These are phyloP conservation scores for Pichia sp. DNA, from an alignment of 1,139 yeast species.

Conservation along the genomic window DNA sequence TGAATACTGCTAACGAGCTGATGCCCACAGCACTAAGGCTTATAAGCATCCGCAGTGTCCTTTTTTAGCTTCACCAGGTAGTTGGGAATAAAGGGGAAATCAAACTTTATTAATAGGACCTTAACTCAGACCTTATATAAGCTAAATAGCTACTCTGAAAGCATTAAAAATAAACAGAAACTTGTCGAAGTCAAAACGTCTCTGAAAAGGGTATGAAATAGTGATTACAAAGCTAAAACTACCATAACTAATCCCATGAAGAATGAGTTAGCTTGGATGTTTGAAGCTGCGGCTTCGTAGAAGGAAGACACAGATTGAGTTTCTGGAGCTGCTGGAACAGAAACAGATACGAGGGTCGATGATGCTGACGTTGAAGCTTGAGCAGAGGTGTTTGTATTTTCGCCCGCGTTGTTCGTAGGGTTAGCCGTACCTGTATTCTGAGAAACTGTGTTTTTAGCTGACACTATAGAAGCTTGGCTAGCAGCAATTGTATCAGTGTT, in stretches of 20 bases:
- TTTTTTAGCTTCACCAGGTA: too few relatives aligned
- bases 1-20: too few relatives aligned
- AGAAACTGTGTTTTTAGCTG: background rate
- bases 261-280: background rate
- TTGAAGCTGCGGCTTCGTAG: background rate
- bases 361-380: background rate
- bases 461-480: background rate
- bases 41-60: too few relatives aligned
- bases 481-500: background rate
- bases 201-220: background rate
- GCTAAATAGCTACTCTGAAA: background rate
- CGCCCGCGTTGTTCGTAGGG: background rate
- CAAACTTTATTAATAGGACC: too few relatives aligned
- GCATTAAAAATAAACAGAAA: background rate
- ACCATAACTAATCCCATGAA: constrained; percentile 3
- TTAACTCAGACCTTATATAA: too few relatives aligned
- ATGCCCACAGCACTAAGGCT: too few relatives aligned
- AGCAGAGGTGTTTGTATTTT: background rate
- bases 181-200: background rate
- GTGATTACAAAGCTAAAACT: background rate
- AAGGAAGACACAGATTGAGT: background rate
- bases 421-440: background rate
- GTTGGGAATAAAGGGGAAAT: too few relatives aligned
- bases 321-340: background rate
- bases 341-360: background rate